Percentiles rank a stretch among this genome's conserved stretches.
Evolutionary conservation across 164 flowering plant genomes (phyloP).

Genomic region (Magnolia changhungtana): DNA sequence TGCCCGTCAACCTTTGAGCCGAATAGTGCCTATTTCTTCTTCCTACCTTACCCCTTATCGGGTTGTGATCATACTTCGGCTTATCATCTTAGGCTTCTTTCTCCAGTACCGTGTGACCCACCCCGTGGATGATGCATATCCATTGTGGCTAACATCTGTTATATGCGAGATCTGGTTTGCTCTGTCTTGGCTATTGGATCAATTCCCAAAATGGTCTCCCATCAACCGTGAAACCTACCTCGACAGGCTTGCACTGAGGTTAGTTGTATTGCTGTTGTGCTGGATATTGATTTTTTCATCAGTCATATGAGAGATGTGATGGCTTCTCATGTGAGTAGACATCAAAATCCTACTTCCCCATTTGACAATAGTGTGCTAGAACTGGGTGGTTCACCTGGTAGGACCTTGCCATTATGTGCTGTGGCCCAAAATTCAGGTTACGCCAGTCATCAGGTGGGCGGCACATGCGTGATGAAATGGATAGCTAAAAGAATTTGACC

Average conservation of each 20-base stretch:
- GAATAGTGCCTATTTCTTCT: constrained; percentile 78
- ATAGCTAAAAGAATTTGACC: no score
- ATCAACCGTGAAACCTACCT: constrained; percentile 92
- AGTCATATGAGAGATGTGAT: background rate
- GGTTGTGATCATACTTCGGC: constrained; percentile 86
- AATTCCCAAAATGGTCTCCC: constrained; percentile 98
- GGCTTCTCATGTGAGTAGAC: no score
- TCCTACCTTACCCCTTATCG: constrained; percentile 89
- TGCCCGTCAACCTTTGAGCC: constrained; percentile 84
- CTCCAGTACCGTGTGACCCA: constrained; percentile 86
- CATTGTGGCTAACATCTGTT: constrained; percentile 86
- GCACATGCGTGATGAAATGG: no score
- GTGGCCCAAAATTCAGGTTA: no score
- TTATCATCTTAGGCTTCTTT: constrained; percentile 87
- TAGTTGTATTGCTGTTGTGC: constrained; percentile 15
- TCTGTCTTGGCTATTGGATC: constrained; percentile 95
- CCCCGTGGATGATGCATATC: constrained; percentile 89
- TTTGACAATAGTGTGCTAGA: no score
- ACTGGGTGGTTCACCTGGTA: no score
- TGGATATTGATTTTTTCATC: background rate
- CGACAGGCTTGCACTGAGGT: constrained; percentile 95
- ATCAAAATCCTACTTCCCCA: no score
- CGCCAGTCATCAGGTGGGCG: no score
- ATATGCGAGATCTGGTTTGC: constrained; percentile 99
- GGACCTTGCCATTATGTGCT: no score